Evolutionary conservation across 441 rosid genomes (phyloP).

Genomic region (Cnidoscolus chayamansa): DNA sequence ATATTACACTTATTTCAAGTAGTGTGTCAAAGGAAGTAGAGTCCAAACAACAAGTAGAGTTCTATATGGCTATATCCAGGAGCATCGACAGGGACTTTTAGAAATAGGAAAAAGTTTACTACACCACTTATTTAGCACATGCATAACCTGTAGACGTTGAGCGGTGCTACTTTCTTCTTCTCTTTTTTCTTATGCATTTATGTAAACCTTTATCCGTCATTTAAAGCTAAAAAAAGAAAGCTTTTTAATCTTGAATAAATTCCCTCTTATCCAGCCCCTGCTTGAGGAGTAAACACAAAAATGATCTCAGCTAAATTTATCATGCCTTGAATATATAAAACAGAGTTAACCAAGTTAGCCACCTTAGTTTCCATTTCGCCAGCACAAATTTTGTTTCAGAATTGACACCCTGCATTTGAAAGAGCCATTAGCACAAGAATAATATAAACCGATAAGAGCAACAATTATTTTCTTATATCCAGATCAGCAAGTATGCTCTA

Average conservation of each 20-base stretch:
- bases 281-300: not conserved
- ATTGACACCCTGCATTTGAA: slow-evolving; percentile 47
- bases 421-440: not conserved
- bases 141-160: not conserved
- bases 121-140: not conserved
- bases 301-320: slow-evolving; percentile 5
- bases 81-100: not conserved
- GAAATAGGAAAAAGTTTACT: not conserved
- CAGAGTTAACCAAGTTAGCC: slow-evolving; percentile 13
- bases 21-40: not conserved
- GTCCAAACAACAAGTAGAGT: not conserved
- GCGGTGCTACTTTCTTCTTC: not conserved
- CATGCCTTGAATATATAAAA: not conserved
- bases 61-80: no score
- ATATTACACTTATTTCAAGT: not conserved
- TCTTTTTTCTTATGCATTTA: not conserved
- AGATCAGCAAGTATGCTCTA: not conserved
- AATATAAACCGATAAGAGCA: not conserved
- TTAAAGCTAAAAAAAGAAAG: not conserved
- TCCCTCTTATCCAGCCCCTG: not conserved
- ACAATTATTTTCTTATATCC: not conserved
- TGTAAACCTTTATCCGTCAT: not conserved
- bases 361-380: slow-evolving; percentile 84
- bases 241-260: not conserved
- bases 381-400: slow-evolving; percentile 43